These are phyloP conservation scores for Avena insularis DNA, from an alignment of 176 grass and related monocot species.

Conservation along the genomic window DNA sequence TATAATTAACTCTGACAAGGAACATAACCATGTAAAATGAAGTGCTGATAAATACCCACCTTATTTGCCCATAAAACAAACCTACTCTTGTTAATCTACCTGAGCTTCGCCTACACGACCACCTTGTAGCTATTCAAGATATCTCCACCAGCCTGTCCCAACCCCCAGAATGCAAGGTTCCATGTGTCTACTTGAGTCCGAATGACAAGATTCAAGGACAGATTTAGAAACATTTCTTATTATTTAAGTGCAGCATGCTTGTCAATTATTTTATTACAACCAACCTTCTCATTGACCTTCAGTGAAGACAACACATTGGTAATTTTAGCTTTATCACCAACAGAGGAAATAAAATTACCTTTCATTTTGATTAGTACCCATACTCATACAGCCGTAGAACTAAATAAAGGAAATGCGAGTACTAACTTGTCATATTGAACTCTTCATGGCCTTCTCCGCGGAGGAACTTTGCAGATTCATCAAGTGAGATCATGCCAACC, in stretches of 20 bases:
- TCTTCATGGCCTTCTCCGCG: constrained; percentile 68
- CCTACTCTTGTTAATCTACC: constrained; percentile 39
- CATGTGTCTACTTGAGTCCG: constrained; percentile 67
- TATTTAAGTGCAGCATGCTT: neutral
- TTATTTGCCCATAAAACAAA: constrained; percentile 86
- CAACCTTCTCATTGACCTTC: constrained; percentile 81
- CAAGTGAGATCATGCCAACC: constrained; percentile 74
- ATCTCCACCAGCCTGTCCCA: constrained; percentile 38
- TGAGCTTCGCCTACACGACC: constrained; percentile 41
- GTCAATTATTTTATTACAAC: neutral
- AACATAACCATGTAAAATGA: constrained; percentile 11
- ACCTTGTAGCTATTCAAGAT: constrained; percentile 49
- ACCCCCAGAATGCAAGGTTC: constrained; percentile 63
- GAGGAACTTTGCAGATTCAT: constrained; percentile 70
- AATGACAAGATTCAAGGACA: constrained; percentile 29
- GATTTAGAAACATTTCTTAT: neutral
- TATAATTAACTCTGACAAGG: neutral
- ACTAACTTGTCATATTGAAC: constrained; percentile 80
- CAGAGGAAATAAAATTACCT: neutral
- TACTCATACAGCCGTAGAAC: neutral
- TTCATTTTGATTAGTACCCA: neutral
- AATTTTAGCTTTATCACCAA: constrained; percentile 62
- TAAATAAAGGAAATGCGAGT: neutral
- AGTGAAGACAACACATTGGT: constrained; percentile 79
- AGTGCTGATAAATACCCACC: constrained; percentile 49